These are phyloP conservation scores for Actinomortierella ambigua DNA, from an alignment of 371 early-diverging fungal genomes.

Conservation along the genomic window DNA sequence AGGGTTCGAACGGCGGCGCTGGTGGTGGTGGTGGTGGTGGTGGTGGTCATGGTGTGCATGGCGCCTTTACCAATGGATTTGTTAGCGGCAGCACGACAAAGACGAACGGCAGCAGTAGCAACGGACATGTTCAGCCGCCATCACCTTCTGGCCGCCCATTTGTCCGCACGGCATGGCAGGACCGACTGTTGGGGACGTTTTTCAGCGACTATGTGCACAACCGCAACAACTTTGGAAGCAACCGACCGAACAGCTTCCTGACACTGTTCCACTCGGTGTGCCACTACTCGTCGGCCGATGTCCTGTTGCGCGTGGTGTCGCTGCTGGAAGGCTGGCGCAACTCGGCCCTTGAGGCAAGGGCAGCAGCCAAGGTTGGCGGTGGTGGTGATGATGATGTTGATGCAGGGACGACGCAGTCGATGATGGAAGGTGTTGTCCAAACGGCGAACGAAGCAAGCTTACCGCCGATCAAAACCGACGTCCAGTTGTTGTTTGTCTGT, in stretches of 20 bases:
- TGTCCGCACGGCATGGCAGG: constrained; percentile 26
- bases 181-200: constrained; percentile 46
- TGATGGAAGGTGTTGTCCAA: constrained; percentile 22
- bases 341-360: constrained; percentile 2
- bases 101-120: neutral
- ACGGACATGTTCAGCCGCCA: neutral
- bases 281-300: constrained; percentile 67
- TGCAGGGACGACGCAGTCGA: constrained; percentile 13
- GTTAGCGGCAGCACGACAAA: too few species aligned
- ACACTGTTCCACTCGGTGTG: constrained; percentile 66
- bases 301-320: constrained; percentile 43
- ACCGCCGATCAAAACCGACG: constrained; percentile 60
- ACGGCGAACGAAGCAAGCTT: constrained; percentile 4
- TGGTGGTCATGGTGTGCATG: too few species aligned
- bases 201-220: constrained; percentile 69
- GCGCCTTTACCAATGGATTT: too few species aligned
- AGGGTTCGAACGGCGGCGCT: neutral
- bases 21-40: neutral
- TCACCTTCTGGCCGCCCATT: neutral
- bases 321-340: constrained; percentile 37
- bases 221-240: constrained; percentile 63
- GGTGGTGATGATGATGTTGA: neutral
- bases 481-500: constrained; percentile 76
- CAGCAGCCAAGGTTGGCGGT: neutral
- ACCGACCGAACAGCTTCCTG: constrained; percentile 65